phyloP scores from a whole-genome alignment of 106 monocot genomes.

The Gastrodia elata region DNA sequence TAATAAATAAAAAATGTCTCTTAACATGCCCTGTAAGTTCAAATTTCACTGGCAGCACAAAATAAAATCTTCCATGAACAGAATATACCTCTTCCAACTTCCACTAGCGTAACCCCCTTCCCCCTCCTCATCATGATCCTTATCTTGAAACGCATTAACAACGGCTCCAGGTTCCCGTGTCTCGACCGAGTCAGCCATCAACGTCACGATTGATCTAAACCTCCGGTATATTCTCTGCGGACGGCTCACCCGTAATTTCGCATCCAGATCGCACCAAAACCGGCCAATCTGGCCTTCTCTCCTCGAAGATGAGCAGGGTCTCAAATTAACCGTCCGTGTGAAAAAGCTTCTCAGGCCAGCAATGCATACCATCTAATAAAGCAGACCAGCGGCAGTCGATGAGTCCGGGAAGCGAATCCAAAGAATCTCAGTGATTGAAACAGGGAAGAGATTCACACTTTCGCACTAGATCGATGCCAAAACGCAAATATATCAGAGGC shows the following conservation, averaged over 20 bases:
- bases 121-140: slow-evolving; percentile 1
- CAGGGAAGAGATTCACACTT: neutral
- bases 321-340: neutral
- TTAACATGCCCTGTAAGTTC: neutral
- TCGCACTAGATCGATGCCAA: neutral
- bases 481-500: neutral
- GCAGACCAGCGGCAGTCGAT: too few relatives aligned
- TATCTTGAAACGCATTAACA: neutral
- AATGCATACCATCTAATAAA: slow-evolving; percentile 10
- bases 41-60: neutral
- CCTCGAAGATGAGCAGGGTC: neutral
- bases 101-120: slow-evolving; percentile 8
- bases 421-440: neutral
- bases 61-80: neutral
- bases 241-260: neutral
- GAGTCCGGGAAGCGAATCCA: neutral
- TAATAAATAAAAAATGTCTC: neutral
- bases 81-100: slow-evolving; percentile 9
- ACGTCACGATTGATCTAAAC: neutral
- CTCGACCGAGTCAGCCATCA: slow-evolving; percentile 1
- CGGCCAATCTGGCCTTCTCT: neutral
- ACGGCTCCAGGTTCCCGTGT: neutral
- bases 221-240: neutral
- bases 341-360: slow-evolving; percentile 6
- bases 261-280: slow-evolving; percentile 1